Evolutionary conservation across 129 eudicot genomes (phyloP).

Genomic region (Kitagawia praeruptora): DNA sequence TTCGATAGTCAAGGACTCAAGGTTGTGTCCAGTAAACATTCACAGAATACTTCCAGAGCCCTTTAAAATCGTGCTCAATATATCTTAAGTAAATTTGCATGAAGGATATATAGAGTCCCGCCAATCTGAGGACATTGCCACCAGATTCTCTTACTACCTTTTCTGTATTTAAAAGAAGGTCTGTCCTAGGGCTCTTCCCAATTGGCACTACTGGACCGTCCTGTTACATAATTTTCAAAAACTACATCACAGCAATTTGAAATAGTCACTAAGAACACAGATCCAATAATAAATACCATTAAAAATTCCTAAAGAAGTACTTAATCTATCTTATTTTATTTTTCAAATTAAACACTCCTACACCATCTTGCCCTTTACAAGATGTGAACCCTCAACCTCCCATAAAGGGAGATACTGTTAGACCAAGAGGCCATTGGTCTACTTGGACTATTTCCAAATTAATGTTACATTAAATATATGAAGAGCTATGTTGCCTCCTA

Average conservation of each 20-base stretch:
- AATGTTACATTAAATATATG: background rate
- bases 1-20: conserved; percentile 46
- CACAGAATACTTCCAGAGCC: conserved; percentile 2
- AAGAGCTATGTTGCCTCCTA: background rate
- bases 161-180: conserved; percentile 75
- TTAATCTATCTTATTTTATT: background rate
- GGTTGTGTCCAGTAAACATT: conserved; percentile 1
- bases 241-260: background rate
- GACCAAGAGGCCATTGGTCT: background rate
- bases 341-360: background rate
- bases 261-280: background rate
- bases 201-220: conserved; percentile 81
- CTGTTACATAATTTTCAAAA: conserved; percentile 27
- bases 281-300: background rate
- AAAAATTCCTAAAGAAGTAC: background rate
- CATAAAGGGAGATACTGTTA: too few relatives aligned
- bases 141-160: conserved; percentile 64
- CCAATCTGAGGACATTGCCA: conserved; percentile 85
- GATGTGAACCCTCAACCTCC: too few relatives aligned
- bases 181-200: conserved; percentile 90
- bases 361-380: too few relatives aligned
- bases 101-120: conserved; percentile 98
- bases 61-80: background rate
- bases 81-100: background rate
- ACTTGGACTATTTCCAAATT: background rate